Base-by-base conservation (phyloP, 495 filamentous ascomycete species). In the Penicillium antarcticum region DNA sequence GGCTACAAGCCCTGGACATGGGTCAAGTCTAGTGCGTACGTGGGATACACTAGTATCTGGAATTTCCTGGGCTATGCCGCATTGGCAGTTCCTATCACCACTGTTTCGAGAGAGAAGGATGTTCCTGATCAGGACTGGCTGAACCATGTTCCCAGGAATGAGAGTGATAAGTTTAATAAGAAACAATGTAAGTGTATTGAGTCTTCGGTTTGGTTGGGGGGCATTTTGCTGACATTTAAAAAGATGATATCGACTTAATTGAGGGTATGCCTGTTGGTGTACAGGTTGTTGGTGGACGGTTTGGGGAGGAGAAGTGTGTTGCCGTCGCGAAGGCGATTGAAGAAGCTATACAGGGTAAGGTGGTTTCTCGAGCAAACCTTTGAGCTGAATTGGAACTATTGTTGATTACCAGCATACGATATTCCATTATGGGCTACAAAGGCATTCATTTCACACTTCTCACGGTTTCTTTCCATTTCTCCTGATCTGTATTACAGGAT, bases 41-140 rank as follows among this genome's bases (percentile, higher is more conserved):
- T 84, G 69, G 75, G 76, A 1, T 89, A 88, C 51, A 87, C 84
- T 0, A 66, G 70, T 13, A 76, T 87, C 52, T 90, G 82, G 83
- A 89, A 90, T 55, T 51, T 88, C 13, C 61, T 88, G 1, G 80
- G 87, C 45, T 88, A 87, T 62, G 84, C 83, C 0, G 77, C 72
- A 14, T 47, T 83, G 12, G 69, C 82, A 0, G 75, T 85, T 45
- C 84, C 83, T 1, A 68, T 76, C 5, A 71, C 70, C 0, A 71
- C 34, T n/a, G 60, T 45, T 1, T 77, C 79, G 31, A 47, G 26
- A 29, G 51, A 46, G 7, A 53, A 70, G 19, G 60, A 66, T 45
- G 2, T 47, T 10, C 62, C 65, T 0, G 63, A 60, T 43, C 60
- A 64, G 43, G 66, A 65, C 7, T 71, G 68, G 56, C 51, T 56